Evolutionary conservation across 306 rosid species (phyloP).

Genomic region (Vigna radiata): DNA sequence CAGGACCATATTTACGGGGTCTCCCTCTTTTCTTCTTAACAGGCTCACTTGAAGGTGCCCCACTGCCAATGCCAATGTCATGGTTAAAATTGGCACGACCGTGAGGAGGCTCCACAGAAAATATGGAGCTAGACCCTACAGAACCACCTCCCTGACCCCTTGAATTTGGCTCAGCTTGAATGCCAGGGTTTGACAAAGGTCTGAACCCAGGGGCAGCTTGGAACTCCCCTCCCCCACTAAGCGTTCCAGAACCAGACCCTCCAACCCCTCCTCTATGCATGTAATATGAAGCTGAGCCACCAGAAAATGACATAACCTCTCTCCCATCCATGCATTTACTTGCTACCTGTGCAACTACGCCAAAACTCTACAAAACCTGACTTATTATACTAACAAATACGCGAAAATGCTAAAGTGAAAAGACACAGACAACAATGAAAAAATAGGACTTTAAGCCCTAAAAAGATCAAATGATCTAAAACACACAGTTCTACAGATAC

Average conservation of each 20-base stretch:
- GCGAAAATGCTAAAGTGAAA: conserved; percentile 17
- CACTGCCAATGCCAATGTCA: conserved; percentile 57
- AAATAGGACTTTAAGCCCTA: conserved; percentile 39
- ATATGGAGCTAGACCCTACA: conserved; percentile 62
- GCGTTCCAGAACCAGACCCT: conserved; percentile 76
- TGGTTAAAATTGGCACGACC: conserved; percentile 63
- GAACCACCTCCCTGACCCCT: conserved; percentile 53
- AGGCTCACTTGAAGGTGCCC: conserved; percentile 68
- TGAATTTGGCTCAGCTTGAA: conserved; percentile 68
- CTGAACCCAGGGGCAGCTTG: conserved; percentile 79
- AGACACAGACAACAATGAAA: conserved; percentile 31
- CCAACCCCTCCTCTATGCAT: conserved; percentile 78
- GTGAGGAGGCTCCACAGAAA: conserved; percentile 61
- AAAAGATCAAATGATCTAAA: conserved; percentile 36
- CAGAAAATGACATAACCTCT: conserved; percentile 90
- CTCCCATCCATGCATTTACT: conserved; percentile 99
- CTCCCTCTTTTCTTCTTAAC: conserved; percentile 94
- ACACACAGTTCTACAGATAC: conserved; percentile 45
- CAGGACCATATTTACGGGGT: conserved; percentile 93
- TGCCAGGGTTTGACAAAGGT: conserved; percentile 60
- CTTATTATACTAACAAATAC: conserved; percentile 23
- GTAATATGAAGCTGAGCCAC: conserved; percentile 84
- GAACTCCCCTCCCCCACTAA: conserved; percentile 61
- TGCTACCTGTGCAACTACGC: conserved; percentile 35
- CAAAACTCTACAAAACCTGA: conserved; percentile 38